phyloP scores from a whole-genome alignment of 768 basidiomycete species.

The Bullera alba region DNA sequence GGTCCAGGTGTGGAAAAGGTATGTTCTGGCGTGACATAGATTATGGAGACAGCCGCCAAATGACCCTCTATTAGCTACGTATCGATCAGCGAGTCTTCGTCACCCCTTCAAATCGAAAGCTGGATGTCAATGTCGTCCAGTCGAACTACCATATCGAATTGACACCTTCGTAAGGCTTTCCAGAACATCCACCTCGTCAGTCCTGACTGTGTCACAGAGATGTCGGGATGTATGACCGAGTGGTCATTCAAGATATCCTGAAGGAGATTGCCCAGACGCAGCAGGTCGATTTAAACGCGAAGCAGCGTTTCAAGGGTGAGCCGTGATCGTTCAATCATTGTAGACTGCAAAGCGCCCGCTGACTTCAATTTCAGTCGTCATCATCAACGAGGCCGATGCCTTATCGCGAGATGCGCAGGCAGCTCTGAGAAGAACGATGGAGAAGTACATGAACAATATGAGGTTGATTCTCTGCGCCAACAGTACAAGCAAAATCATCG shows the following conservation, averaged over 20 bases:
- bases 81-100: constrained; percentile 95
- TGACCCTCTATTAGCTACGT: constrained; percentile 62
- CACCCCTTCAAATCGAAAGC: constrained; percentile 84
- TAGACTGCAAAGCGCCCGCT: neutral
- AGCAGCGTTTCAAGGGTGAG: constrained; percentile 91
- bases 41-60: neutral
- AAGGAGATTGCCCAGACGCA: constrained; percentile 99
- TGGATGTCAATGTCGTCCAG: constrained; percentile 94
- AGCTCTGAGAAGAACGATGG: constrained; percentile 94
- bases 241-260: constrained; percentile 91
- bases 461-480: constrained; percentile 94
- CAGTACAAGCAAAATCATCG: constrained; percentile 89
- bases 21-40: constrained; percentile 5
- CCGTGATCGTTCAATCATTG: neutral
- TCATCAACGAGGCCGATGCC: constrained; percentile 96
- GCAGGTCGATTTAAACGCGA: constrained; percentile 90
- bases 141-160: constrained; percentile 97
- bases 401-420: constrained; percentile 94
- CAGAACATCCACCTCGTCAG: neutral
- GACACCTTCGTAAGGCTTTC: constrained; percentile 70
- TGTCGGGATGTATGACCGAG: constrained; percentile 87
- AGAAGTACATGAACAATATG: constrained; percentile 98
- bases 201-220: constrained; percentile 55
- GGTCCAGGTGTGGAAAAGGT: constrained; percentile 91
- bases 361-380: constrained; percentile 61